These are phyloP conservation scores for Peronospora destructor DNA, from an alignment of 352 stramenopile genomes.

Conservation along the genomic window DNA sequence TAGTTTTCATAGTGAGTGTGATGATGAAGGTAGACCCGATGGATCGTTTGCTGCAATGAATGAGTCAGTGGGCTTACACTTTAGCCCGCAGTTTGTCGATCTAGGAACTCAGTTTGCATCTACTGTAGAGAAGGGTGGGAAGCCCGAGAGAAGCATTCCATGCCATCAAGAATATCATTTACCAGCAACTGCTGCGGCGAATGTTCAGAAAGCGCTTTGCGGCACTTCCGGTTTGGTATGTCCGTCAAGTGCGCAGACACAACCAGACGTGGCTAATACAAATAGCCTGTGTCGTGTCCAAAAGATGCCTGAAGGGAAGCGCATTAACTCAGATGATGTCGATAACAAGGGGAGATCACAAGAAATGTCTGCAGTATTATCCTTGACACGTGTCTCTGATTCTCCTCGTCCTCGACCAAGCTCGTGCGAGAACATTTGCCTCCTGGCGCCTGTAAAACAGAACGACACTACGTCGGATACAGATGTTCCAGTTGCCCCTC, in stretches of 20 bases:
- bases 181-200: background rate
- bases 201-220: constrained; percentile 8
- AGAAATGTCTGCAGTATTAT: constrained; percentile 22
- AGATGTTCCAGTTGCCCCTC: constrained; percentile 15
- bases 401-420: constrained; percentile 13
- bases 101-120: constrained; percentile 20
- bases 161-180: background rate
- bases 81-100: constrained; percentile 49
- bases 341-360: constrained; percentile 33
- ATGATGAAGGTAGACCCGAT: constrained; percentile 7
- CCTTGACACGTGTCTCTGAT: constrained; percentile 13
- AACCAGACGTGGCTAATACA: background rate
- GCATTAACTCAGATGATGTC: constrained; percentile 16
- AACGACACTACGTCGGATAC: constrained; percentile 1
- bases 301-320: background rate
- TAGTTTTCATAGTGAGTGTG: constrained; percentile 1
- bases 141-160: constrained; percentile 3
- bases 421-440: background rate
- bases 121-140: constrained; percentile 3
- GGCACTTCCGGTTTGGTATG: background rate
- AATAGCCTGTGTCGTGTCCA: background rate
- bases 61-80: constrained; percentile 40
- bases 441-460: background rate
- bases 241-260: background rate
- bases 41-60: constrained; percentile 29